Base-by-base conservation (phyloP, 768 basidiomycete genomes). In the Amanita phalloides region DNA sequence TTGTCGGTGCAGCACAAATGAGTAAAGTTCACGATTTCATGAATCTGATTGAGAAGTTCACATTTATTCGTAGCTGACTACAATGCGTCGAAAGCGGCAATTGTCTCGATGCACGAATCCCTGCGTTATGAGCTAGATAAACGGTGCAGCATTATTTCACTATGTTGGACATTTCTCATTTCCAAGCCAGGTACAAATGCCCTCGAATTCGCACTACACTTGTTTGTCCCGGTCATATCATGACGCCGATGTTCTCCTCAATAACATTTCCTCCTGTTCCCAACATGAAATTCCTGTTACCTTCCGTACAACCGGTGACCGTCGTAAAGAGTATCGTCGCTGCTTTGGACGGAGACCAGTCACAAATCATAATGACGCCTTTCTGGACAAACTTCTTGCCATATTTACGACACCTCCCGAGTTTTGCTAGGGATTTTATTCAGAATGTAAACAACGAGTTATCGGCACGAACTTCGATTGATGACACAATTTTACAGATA, bases 71-170 rank as follows among this genome's bases (percentile, higher is more conserved):
- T 54, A 90, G 89, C 83, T 60, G 91, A 95, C 68, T 98, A 99
- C 64, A 77, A 76, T 64, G 90, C 92, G 7, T 91, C 90, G 23
- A 99, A 99, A 70, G 89, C 92, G 9, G 93, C 94, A n/a, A 62
- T 87, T 20, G 70, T 88, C 13, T 78, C 78, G 30, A 66, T 97
- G 42, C 82, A 95, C 58, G 87, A 93, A 57, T 84, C 87, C 11
- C 74, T 99, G 48, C 78, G 91, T 48, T 87, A 83, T 58, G 95
- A 99, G 64, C 79, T 98, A 14, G 86, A 93, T 63, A 80, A 84
- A 41, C 71, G 75, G 85, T 87, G 64, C 48, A 62, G 17, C 32
- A 41, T 11, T 5, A 33, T 46, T 17, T 10, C 21, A 23, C 38
- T 17, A 3, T 33, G n/a, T 11, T 47, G 51, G 23, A 46, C 51